phyloP scores from a whole-genome alignment of 2,329 filamentous ascomycete genomes.

The Apiospora aurea region DNA sequence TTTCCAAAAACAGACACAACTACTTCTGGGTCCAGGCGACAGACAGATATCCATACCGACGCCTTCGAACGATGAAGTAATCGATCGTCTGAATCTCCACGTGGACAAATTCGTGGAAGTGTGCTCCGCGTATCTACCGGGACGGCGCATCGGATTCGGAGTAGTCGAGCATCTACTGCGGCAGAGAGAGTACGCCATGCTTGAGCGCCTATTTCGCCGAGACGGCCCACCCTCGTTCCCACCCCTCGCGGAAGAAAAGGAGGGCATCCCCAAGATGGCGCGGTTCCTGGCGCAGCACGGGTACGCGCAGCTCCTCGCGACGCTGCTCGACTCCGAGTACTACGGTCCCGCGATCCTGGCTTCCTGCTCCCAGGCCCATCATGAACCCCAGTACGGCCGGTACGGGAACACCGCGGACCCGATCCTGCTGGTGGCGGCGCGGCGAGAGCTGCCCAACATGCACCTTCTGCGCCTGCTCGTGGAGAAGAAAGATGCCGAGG shows the following conservation, averaged over 20 bases:
- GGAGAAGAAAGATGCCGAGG: not conserved
- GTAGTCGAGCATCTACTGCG: not conserved
- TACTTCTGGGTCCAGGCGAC: too few species aligned
- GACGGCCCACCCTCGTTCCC: not conserved
- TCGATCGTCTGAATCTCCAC: not conserved
- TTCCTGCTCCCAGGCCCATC: not conserved
- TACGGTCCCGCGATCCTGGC: not conserved
- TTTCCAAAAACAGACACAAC: not conserved
- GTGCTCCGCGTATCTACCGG: not conserved
- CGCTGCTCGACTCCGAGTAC: not conserved
- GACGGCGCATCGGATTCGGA: not conserved
- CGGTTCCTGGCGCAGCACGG: not conserved
- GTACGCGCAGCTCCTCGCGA: not conserved
- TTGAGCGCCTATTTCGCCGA: not conserved
- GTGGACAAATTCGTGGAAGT: too few species aligned
- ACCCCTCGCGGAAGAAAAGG: not conserved
- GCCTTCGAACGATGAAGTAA: not conserved
- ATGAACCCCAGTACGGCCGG: too few species aligned
- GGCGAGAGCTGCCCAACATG: not conserved
- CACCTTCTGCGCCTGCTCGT: not conserved
- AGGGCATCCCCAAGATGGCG: not conserved
- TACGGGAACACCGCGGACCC: too few species aligned
- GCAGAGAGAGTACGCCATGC: not conserved
- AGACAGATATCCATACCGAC: not conserved
- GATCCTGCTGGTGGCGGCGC: not conserved